Evolutionary conservation across 495 filamentous ascomycete genomes (phyloP), one percentile per base, ranked within the genome.

Genomic region (Aspergillus olivimuriae): DNA sequence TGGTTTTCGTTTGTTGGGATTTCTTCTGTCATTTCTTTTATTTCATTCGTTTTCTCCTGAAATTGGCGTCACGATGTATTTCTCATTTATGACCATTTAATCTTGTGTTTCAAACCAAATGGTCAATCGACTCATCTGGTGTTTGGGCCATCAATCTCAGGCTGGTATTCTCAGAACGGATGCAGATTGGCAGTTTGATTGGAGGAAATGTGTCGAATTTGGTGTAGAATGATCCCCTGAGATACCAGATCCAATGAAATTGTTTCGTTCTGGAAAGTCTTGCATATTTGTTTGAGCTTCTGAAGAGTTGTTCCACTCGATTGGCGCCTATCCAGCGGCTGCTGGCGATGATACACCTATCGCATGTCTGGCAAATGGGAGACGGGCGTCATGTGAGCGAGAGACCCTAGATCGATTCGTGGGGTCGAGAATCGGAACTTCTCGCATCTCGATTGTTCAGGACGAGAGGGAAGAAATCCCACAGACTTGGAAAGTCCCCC

Each of bases 261-360:
- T 53, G n/a, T 35, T 35, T 20, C 16, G 41, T 38, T 52, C 34
- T 34, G 23, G 12, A 4, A 42, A 43, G 46, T 43, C 36, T 38
- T 42, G 48, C 41, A 44, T 26, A 15, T 40, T 32, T 38, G 39
- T 35, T 41, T 30, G 46, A 43, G 33, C 36, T 46, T 31, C 43
- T 48, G 41, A 44, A 56, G 53, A 43, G 42, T 50, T 51, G 63
- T 63, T 61, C 52, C 57, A 60, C 57, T 46, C 52, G 43, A 46
- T 67, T 66, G 66, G 66, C 66, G 66, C 66, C 62, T 48, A 44
- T 51, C 34, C 51, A 51, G 46, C 43, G 42, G 51, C 45, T 47
- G 46, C 39, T 52, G 42, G 46, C 26, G 43, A 38, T 32, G 34
- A 44, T 38, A 44, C 51, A 44, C 44, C 17, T 28, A 26, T 21